Conservation (phyloP, 345 rosid species). For the Euphorbia pulcherrima region DNA sequence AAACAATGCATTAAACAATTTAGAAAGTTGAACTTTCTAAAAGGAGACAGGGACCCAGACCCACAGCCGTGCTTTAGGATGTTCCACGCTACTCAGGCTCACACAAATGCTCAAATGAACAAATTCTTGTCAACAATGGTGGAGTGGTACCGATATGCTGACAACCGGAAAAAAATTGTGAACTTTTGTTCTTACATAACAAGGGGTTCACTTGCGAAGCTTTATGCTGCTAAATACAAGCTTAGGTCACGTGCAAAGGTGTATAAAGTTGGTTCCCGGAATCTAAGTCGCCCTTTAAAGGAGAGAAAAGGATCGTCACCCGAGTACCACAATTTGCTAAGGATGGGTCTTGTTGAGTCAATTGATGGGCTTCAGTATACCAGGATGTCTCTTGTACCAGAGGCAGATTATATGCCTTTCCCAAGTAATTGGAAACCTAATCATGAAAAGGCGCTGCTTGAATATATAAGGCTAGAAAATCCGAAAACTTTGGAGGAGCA, state of each 20-base stretch:
- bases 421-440: slow-evolving; percentile 85
- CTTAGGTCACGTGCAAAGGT: slow-evolving; percentile 93
- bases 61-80: slow-evolving; percentile 96
- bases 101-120: slow-evolving; percentile 93
- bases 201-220: slow-evolving; percentile 90
- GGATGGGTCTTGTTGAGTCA: slow-evolving; percentile 90
- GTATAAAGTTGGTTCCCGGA: slow-evolving; percentile 61
- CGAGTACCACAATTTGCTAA: slow-evolving; percentile 68
- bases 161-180: slow-evolving; percentile 81
- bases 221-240: slow-evolving; percentile 91
- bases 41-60: slow-evolving; percentile 94
- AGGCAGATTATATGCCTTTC: slow-evolving; percentile 82
- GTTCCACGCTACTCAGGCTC: slow-evolving; percentile 96
- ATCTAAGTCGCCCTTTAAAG: slow-evolving; percentile 74
- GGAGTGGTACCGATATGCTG: slow-evolving; percentile 90
- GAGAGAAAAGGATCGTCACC: slow-evolving; percentile 93
- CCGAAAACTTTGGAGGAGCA: slow-evolving; percentile 77
- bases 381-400: slow-evolving; percentile 92
- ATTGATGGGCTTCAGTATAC: slow-evolving; percentile 89
- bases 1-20: slow-evolving; percentile 93
- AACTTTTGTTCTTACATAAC: slow-evolving; percentile 86
- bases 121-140: slow-evolving; percentile 79
- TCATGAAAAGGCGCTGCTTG: slow-evolving; percentile 77
- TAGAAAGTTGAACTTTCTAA: slow-evolving; percentile 71
- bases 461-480: slow-evolving; percentile 71